A percentile compares a stretch with the other conserved stretches of the same genome.
These are phyloP conservation scores for Fusarium tricinctum DNA, from an alignment of 2,329 filamentous ascomycete species.

Conservation along the genomic window DNA sequence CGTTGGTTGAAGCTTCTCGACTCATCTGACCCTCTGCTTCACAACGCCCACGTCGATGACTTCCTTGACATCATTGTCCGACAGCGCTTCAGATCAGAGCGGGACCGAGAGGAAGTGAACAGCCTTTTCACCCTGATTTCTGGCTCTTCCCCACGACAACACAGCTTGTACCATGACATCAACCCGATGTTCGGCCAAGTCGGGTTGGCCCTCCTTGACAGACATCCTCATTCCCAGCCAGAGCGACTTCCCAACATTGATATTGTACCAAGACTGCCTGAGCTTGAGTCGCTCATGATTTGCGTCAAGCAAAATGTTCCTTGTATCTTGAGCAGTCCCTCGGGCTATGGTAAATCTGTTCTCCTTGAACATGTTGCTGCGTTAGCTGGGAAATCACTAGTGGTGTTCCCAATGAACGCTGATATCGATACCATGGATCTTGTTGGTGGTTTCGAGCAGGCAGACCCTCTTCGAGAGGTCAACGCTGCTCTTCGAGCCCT, in stretches of 20 bases:
- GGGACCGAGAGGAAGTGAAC: conserved; percentile 76
- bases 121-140: conserved; percentile 78
- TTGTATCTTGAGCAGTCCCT: conserved; percentile 86
- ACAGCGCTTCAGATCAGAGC: conserved; percentile 84
- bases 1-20: conserved; percentile 82
- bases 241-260: conserved; percentile 66
- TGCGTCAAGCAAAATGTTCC: conserved; percentile 90
- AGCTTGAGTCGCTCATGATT: conserved; percentile 88
- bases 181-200: conserved; percentile 79
- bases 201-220: conserved; percentile 78
- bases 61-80: conserved; percentile 86
- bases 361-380: conserved; percentile 86
- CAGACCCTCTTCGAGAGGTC: conserved; percentile 82
- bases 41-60: conserved; percentile 73
- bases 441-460: conserved; percentile 96
- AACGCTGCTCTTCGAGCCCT: conserved; percentile 68
- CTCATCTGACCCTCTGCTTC: conserved; percentile 69
- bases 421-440: conserved; percentile 98
- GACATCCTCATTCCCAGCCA: conserved; percentile 69
- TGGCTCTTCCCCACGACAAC: conserved; percentile 62
- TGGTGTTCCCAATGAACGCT: conserved; percentile 90
- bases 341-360: conserved; percentile 88
- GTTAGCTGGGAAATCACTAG: conserved; percentile 78
- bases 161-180: conserved; percentile 80
- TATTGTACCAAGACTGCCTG: conserved; percentile 70